These are phyloP conservation scores for Helotiales sp. DNA, from an alignment of 2,329 filamentous ascomycete genomes.

Conservation along the genomic window DNA sequence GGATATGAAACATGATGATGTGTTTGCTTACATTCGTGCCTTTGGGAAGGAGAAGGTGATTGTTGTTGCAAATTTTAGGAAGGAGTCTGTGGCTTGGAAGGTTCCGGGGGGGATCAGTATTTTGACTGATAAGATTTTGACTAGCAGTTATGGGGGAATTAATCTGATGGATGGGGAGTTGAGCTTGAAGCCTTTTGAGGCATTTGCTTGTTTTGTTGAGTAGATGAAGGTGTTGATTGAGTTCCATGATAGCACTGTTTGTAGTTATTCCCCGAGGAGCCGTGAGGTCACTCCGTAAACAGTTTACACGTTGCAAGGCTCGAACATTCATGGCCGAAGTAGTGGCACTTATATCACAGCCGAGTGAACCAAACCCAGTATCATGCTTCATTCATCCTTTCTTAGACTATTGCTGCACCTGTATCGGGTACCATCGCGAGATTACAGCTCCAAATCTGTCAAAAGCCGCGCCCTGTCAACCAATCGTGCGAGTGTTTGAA, in stretches of 20 bases:
- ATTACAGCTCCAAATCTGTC: not conserved
- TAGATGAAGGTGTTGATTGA: too few relatives aligned
- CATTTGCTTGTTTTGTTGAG: conserved; percentile 20
- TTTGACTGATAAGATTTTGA: conserved; percentile 8
- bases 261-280: too few relatives aligned
- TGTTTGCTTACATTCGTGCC: conserved; percentile 52
- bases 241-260: too few relatives aligned
- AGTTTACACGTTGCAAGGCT: too few relatives aligned
- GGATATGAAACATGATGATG: conserved; percentile 48
- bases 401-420: too few relatives aligned
- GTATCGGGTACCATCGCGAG: too few relatives aligned
- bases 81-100: conserved; percentile 19
- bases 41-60: conserved; percentile 19
- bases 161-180: conserved; percentile 3
- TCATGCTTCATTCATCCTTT: too few relatives aligned
- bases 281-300: too few relatives aligned
- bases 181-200: conserved; percentile 23
- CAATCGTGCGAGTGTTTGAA: conserved; percentile 16
- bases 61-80: conserved; percentile 26
- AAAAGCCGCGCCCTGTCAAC: conserved; percentile 16
- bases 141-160: conserved; percentile 19
- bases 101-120: conserved; percentile 9
- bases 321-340: too few relatives aligned
- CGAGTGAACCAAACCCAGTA: too few relatives aligned
- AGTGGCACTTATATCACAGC: too few relatives aligned